These are phyloP conservation scores for Moringa oleifera DNA, from an alignment of 345 rosid species.

Conservation along the genomic window DNA sequence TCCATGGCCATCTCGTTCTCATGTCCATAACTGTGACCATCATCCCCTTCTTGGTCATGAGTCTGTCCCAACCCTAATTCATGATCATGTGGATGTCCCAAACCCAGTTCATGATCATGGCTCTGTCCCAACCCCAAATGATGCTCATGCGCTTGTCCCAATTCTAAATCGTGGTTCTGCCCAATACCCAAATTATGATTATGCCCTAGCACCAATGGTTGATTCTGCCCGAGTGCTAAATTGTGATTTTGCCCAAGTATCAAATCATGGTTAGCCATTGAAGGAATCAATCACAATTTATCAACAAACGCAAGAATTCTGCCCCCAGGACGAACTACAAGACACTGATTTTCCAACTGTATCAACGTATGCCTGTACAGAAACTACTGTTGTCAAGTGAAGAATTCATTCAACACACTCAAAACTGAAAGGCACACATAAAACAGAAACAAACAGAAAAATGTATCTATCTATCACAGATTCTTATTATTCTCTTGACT, in stretches of 20 bases:
- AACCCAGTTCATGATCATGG: conserved; percentile 50
- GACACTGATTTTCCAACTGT: conserved; percentile 7
- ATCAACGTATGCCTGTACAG: conserved; percentile 10
- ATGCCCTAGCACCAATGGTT: conserved; percentile 58
- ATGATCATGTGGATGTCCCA: conserved; percentile 52
- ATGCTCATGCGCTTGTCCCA: conserved; percentile 56
- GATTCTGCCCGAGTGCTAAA: conserved; percentile 59
- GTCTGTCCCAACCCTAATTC: conserved; percentile 52
- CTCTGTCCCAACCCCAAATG: conserved; percentile 56
- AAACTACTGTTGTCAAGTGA: not conserved
- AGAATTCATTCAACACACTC: not conserved
- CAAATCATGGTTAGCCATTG: conserved; percentile 80
- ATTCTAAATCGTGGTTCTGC: conserved; percentile 61
- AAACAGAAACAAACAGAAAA: conserved; percentile 3
- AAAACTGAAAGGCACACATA: not conserved
- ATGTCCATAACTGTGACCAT: conserved; percentile 42
- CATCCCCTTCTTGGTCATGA: conserved; percentile 56
- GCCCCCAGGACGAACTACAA: conserved; percentile 9
- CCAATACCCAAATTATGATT: conserved; percentile 53
- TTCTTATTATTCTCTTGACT: no score
- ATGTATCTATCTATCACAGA: no score
- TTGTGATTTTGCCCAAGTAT: conserved; percentile 66
- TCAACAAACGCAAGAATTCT: conserved; percentile 6
- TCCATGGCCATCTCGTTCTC: conserved; percentile 46
- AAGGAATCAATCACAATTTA: conserved; percentile 5